Base-by-base conservation (phyloP, 352 stramenopile species). In the Hyaloperonospora brassicae region DNA sequence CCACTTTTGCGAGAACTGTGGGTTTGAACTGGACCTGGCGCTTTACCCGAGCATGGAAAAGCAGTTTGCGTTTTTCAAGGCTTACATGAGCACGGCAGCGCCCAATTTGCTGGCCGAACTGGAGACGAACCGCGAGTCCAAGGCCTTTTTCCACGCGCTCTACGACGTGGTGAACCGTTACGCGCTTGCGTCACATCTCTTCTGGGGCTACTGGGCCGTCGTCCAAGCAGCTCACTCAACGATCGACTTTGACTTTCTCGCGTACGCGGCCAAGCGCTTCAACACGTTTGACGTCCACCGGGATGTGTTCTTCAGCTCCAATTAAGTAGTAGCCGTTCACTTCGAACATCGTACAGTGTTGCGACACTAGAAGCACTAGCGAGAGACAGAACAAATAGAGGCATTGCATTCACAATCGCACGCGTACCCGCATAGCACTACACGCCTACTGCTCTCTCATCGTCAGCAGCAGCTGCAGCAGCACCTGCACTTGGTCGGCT, bases 1-100 rank as follows among this genome's bases (percentile, higher is more conserved):
- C 67, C 90, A 98, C 57, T 98, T 97, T 61, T 96, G 84, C 57
- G 87, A 97, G 72, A 87, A 96, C 70, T 95, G 86, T 51, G 91
- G 91, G 52, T 98, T 97, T 50, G 89, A 97, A 25, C 77, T 95
- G 56, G 84, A 97, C 55, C 66, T 96, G 42, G 76, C 68, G 23
- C 50, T 81, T 47, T 97, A 96, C 63, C 89, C 89, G 12, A 79
- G 68, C 43, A 63, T 85, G 1, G 77, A 87, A 38, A 70, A 89
- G 57, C 84, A 94, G 72, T 87, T 89, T 49, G 61, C 66, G 17
- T 97, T 97, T 63, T 89, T 93, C 61, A 76, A 80, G 57, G 66
- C 66, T 25, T 97, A 97, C 70, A 80, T 96, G 75, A 60, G 58
- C 31, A 65, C 70, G 41, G 77, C 82, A 25, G 67, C 76, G 21